Evolutionary conservation across 148 eudicot species (phyloP), one percentile per base, ranked within the genome.

Genomic region (Polygonum aviculare): DNA sequence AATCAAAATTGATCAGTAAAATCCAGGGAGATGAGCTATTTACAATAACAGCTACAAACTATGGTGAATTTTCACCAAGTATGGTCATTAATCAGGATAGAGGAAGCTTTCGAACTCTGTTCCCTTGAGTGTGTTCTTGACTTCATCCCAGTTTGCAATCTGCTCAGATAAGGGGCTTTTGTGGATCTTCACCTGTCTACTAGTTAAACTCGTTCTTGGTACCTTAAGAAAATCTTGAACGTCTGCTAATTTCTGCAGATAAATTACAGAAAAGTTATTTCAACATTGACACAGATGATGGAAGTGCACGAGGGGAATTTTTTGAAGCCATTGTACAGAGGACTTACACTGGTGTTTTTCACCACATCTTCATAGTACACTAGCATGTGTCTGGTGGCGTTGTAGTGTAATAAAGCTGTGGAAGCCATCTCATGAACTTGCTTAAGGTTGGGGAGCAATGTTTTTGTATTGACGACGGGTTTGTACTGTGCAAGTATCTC

Each of bases 181-280:
- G 82, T 94, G 98, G 84, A 94, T 94, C 85, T 93, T 91, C 80
- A 91, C 96, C 79, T 91, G 98, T n/a, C 83, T 85, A 75, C 94
- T 91, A 0, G 84, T 83, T 54, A 93, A 80, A 10, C 88, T 86
- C 84, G 76, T 82, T 59, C 74, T 82, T 7, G 97, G 93, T 5
- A 91, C 87, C 83, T 77, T 84, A 51, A 93, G 85, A 79, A 93
- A 93, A 35, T 89, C 94, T 83, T 91, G 94, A 78, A 91, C 92
- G 10, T 93, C 97, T 2, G 74, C 65, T 78, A 91, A 39, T 69
- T 85, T 84, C 91, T 86, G 82, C 78, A 83, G 57, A 15, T 7
- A 39, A 39, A 12, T 38, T 19, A 38, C 14, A 59, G 39, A 12
- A 33, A 63, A 12, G 3, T 12, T 21, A 12, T 4, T 12, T 31